Percentiles rank a stretch among this genome's conserved stretches.
Conservation (phyloP, 768 basidiomycete genomes). For the Agaricus subrufescens region DNA sequence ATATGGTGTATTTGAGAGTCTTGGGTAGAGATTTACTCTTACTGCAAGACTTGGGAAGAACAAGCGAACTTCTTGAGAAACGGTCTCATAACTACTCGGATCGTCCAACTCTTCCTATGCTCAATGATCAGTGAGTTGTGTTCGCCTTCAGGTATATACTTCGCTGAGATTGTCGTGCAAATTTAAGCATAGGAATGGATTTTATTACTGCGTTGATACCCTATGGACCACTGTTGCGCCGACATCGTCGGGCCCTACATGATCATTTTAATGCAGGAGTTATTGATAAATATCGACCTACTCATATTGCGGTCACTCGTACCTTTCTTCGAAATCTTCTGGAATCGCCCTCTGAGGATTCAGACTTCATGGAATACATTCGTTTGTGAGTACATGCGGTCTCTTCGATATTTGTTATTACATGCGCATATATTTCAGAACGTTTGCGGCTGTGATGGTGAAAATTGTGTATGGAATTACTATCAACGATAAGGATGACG, state of each 20-base stretch:
- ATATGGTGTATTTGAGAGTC: slow-evolving; percentile 14
- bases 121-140: slow-evolving; percentile 17
- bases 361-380: neutral
- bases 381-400: neutral
- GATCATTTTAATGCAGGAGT: slow-evolving; percentile 18
- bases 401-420: too few species aligned
- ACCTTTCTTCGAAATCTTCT: slow-evolving; percentile 9
- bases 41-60: slow-evolving; percentile 4
- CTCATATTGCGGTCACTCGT: neutral
- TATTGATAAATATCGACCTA: slow-evolving; percentile 7
- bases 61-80: slow-evolving; percentile 9
- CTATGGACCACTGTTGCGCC: slow-evolving; percentile 20
- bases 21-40: slow-evolving; percentile 11
- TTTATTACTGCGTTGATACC: slow-evolving; percentile 2
- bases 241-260: slow-evolving; percentile 20
- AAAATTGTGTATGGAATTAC: too few species aligned
- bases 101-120: slow-evolving; percentile 18
- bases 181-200: slow-evolving; percentile 14
- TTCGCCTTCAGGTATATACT: neutral
- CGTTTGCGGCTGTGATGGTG: too few species aligned
- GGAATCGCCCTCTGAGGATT: neutral
- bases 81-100: slow-evolving; percentile 17
- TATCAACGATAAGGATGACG: too few species aligned
- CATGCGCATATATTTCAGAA: too few species aligned
- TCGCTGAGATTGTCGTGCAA: neutral